Base-by-base conservation (phyloP, 2,329 filamentous ascomycete genomes). In the Colletotrichum sp. region DNA sequence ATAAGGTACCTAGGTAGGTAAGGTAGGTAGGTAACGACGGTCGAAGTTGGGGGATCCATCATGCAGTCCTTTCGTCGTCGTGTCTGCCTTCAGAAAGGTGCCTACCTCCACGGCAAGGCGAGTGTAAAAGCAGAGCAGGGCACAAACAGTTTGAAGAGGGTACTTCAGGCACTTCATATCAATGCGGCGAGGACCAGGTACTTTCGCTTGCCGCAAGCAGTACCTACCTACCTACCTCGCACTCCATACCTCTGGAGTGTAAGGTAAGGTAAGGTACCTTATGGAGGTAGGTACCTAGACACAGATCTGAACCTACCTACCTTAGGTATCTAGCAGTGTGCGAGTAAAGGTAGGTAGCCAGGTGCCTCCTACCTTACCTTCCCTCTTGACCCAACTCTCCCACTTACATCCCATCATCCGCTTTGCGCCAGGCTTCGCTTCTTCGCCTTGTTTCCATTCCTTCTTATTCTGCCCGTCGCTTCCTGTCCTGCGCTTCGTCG, bases 361-460 rank as follows among this genome's bases (percentile, higher is more conserved):
- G 28, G 72, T 36, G 59, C 26, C 59, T 68, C n/a, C n/a, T 39
- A 21, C 55, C 43, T 65, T 59, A 14, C 55, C 43, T 65, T 59
- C 34, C 63, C 64, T 76, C 68, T 65, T 67, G 59, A 43, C 55
- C 63, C 34, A n/a, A 43, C 61, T 36, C 61, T 64, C 73, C 39
- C 43, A 24, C 52, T 48, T 61, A 52, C 39, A 24, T 26, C 39
- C 52, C 68, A 78, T 77, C 72, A 70, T 76, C 73, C 75, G 64
- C 75, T 77, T 75, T 72, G 73, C 75, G 60, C 73, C 72, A 52
- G 67, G 64, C 72, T 68, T 48, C 57, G 43, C 65, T 34, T 48
- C n/a, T 21, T 77, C 72, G 68, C 60, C 52, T 60, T 69, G 68
- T 24, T 64, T 26, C 55, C 43, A 57, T 43, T 68, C 24, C 70